Percentiles rank a stretch among this genome's conserved stretches.
Conservation (phyloP, 768 basidiomycete genomes). For the Austroboletus eburneus region DNA sequence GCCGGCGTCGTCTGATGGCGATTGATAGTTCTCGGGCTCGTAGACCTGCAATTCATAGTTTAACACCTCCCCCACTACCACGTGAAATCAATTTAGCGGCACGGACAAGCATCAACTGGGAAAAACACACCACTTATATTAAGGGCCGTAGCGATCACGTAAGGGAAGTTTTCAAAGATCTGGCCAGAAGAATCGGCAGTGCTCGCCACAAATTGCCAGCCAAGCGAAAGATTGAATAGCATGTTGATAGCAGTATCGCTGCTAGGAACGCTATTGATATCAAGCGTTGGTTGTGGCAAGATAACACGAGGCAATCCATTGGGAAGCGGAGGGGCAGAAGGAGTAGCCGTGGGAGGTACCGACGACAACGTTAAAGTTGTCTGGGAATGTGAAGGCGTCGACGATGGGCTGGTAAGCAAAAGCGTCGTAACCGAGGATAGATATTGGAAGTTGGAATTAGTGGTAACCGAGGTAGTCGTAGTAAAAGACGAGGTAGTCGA, state of each 20-base stretch:
- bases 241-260: slow-evolving; percentile 56
- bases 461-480: slow-evolving; percentile 4
- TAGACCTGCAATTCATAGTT: slow-evolving; percentile 66
- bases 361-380: slow-evolving; percentile 28
- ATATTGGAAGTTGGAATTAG: slow-evolving; percentile 31
- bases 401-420: slow-evolving; percentile 22
- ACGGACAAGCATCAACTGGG: neutral
- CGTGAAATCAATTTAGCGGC: slow-evolving; percentile 29
- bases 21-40: slow-evolving; percentile 39
- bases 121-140: slow-evolving; percentile 36
- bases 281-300: slow-evolving; percentile 35
- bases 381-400: slow-evolving; percentile 18
- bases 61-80: slow-evolving; percentile 34
- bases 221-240: slow-evolving; percentile 54
- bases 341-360: slow-evolving; percentile 21
- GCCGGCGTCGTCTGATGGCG: slow-evolving; percentile 34
- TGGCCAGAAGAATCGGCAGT: slow-evolving; percentile 61
- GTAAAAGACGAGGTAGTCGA: slow-evolving; percentile 6
- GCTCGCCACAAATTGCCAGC: slow-evolving; percentile 66
- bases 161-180: slow-evolving; percentile 70
- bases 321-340: slow-evolving; percentile 43
- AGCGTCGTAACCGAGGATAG: slow-evolving; percentile 33
- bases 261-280: slow-evolving; percentile 28
- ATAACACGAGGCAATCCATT: slow-evolving; percentile 58
- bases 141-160: slow-evolving; percentile 44